Conservation (phyloP, 495 filamentous ascomycete genomes). For the Daldinia childiae region DNA sequence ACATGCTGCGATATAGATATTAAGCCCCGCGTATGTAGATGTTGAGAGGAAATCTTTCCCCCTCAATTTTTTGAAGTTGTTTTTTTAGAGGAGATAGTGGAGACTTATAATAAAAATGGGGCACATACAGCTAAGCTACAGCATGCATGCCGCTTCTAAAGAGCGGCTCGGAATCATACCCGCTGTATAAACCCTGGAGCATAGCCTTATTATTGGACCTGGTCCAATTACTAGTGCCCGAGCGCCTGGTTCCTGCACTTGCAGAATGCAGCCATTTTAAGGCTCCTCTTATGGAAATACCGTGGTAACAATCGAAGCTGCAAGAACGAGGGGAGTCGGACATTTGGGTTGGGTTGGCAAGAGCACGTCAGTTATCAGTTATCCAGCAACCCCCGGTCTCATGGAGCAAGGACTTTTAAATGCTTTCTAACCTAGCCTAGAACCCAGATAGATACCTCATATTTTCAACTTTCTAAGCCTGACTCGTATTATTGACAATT, state of each 20-base stretch:
- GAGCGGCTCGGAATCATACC: conserved; percentile 34
- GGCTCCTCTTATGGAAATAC: conserved; percentile 21
- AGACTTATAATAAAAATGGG: conserved; percentile 18
- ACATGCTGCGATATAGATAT: background rate
- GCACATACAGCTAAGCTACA: background rate
- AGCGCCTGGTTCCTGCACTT: conserved; percentile 16
- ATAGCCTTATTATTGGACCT: conserved; percentile 16
- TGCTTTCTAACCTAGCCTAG: no score
- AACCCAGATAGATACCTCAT: background rate
- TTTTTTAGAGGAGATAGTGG: conserved; percentile 2
- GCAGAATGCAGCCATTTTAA: background rate
- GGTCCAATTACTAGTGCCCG: conserved; percentile 32
- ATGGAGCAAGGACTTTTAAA: background rate
- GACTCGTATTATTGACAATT: conserved; percentile 3
- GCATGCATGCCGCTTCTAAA: background rate
- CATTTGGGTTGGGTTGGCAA: background rate
- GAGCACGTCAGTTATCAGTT: background rate
- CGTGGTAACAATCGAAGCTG: background rate
- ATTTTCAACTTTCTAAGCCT: background rate
- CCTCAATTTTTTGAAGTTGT: conserved; percentile 6
- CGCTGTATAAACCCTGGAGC: conserved; percentile 27
- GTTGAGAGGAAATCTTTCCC: background rate
- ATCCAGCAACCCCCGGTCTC: background rate
- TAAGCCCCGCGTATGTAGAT: background rate
- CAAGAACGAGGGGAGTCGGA: conserved; percentile 2